These are phyloP conservation scores for Fremontodendron californicum DNA, from an alignment of 345 rosid genomes.

Conservation along the genomic window DNA sequence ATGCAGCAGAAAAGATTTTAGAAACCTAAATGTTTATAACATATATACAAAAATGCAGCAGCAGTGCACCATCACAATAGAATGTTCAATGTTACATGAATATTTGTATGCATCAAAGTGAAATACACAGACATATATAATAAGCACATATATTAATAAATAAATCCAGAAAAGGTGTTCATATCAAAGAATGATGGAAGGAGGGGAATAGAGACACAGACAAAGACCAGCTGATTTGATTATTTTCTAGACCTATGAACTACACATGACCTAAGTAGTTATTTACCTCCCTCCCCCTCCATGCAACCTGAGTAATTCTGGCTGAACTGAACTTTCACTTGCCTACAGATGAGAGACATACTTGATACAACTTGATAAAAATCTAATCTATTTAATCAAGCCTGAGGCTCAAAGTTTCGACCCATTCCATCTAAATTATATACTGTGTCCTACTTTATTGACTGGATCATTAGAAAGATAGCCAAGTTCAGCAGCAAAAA, in stretches of 20 bases:
- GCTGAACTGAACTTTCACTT: background rate
- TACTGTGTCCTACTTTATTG: background rate
- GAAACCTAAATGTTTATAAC: background rate
- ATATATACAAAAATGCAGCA: background rate
- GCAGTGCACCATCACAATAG: background rate
- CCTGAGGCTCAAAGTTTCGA: no score
- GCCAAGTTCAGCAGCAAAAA: background rate
- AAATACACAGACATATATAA: background rate
- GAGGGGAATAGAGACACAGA: background rate
- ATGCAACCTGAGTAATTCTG: background rate
- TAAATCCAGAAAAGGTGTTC: background rate
- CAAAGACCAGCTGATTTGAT: background rate
- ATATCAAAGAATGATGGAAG: background rate
- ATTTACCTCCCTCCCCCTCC: background rate
- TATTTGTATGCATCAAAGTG: background rate
- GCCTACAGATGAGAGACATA: background rate
- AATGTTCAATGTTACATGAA: background rate
- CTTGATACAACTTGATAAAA: no score
- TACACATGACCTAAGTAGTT: background rate
- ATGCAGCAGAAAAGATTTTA: background rate
- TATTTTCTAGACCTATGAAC: background rate
- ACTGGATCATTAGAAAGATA: background rate
- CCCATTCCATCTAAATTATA: background rate
- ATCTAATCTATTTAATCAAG: background rate
- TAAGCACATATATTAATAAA: background rate